Percentiles rank a stretch among this genome's conserved stretches.
Conservation (phyloP, 805 yeast species). For the Candida chilensis region DNA sequence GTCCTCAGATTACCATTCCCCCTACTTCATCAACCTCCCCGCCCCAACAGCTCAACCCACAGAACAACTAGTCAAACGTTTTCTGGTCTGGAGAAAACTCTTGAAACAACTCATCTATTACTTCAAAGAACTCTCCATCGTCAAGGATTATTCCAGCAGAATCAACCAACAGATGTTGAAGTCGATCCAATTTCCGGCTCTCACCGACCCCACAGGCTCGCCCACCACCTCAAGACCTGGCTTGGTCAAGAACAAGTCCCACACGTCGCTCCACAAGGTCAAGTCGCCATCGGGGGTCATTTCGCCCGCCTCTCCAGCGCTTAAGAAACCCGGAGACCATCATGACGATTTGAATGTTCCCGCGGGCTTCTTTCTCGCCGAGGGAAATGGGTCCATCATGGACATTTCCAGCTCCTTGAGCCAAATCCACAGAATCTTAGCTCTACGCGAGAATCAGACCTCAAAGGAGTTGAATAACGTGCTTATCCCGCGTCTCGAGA, state of each 20-base stretch:
- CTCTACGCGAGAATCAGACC: conserved; percentile 39
- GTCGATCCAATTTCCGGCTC: conserved; percentile 33
- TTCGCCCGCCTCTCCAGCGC: no score
- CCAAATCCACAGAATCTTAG: conserved; percentile 15
- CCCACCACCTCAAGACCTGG: neutral
- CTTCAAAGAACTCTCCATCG: conserved; percentile 38
- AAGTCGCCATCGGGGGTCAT: no score
- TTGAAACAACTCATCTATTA: conserved; percentile 44
- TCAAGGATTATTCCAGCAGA: conserved; percentile 42
- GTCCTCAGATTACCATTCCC: conserved; percentile 20
- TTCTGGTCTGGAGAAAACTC: conserved; percentile 48
- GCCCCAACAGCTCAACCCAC: conserved; percentile 29
- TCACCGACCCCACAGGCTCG: neutral
- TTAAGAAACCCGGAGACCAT: neutral
- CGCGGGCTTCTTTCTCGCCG: neutral
- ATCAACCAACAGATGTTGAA: conserved; percentile 42
- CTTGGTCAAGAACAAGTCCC: conserved; percentile 1
- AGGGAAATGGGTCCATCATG: conserved; percentile 15
- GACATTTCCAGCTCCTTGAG: conserved; percentile 18
- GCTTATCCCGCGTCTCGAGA: conserved; percentile 46
- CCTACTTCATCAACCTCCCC: conserved; percentile 29
- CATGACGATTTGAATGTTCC: conserved; percentile 1
- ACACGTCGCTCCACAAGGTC: no score
- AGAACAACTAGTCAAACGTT: conserved; percentile 42
- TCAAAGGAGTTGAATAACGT: conserved; percentile 38